Percentiles rank a stretch among this genome's conserved stretches.
phyloP scores from a whole-genome alignment of 2,329 filamentous ascomycete species.

The Talaromyces sp. region DNA sequence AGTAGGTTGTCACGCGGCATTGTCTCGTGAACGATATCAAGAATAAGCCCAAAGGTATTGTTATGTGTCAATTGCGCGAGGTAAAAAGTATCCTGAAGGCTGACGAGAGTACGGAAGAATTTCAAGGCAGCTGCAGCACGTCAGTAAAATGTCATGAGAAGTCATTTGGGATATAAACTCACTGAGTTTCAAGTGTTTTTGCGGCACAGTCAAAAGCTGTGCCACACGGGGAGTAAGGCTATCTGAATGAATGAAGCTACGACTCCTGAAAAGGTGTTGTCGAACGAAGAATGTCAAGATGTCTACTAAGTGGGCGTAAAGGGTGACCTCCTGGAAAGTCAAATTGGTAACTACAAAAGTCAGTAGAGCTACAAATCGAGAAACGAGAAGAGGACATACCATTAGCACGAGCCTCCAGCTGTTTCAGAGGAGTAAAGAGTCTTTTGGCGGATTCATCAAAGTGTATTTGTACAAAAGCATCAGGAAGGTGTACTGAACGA shows the following conservation, averaged over 20 bases:
- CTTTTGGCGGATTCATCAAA: constrained; percentile 83
- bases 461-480: constrained; percentile 79
- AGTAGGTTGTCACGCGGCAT: constrained; percentile 90
- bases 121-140: constrained; percentile 69
- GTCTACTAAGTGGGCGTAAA: constrained; percentile 88
- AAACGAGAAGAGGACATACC: constrained; percentile 34
- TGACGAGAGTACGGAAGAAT: constrained; percentile 84
- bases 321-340: constrained; percentile 76
- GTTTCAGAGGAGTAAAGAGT: constrained; percentile 81
- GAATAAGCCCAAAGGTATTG: constrained; percentile 74
- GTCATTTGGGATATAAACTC: constrained; percentile 34
- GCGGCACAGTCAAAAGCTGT: constrained; percentile 74
- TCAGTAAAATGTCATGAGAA: constrained; percentile 7
- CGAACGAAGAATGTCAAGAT: constrained; percentile 91
- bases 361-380: constrained; percentile 9
- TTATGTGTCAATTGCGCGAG: constrained; percentile 78
- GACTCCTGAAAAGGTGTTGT: constrained; percentile 80
- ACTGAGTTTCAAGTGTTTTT: constrained; percentile 92
- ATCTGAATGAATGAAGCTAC: constrained; percentile 80
- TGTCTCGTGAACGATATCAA: constrained; percentile 77
- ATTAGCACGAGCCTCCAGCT: constrained; percentile 63
- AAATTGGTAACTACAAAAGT: constrained; percentile 60
- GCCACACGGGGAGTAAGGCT: constrained; percentile 73
- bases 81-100: constrained; percentile 87
- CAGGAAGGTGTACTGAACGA: constrained; percentile 67